phyloP scores from a whole-genome alignment of 805 yeast species.

The Barnettozyma californica region DNA sequence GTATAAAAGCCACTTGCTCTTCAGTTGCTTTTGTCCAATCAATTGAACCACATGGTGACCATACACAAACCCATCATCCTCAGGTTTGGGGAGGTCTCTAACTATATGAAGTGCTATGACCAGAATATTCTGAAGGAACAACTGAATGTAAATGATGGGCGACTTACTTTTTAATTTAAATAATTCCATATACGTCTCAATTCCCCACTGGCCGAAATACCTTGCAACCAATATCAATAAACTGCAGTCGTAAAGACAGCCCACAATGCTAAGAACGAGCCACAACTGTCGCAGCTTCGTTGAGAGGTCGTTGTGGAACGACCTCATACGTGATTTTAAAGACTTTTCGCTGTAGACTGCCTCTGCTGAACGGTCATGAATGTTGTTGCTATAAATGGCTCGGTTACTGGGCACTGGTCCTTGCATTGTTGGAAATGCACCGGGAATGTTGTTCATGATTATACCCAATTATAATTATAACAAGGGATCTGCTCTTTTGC shows the following conservation, averaged over 20 bases:
- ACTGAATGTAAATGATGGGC: not conserved
- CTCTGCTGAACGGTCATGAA: not conserved
- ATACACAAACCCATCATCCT: slow-evolving; percentile 20
- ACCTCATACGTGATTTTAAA: slow-evolving; percentile 11
- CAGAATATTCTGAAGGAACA: not conserved
- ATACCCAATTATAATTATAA: slow-evolving; percentile 4
- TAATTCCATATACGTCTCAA: not conserved
- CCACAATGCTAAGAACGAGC: slow-evolving; percentile 9
- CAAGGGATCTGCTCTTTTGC: not conserved
- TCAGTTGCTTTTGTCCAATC: slow-evolving; percentile 21
- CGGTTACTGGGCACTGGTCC: slow-evolving; percentile 2
- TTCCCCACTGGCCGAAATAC: slow-evolving; percentile 11
- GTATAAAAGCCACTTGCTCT: slow-evolving; percentile 13
- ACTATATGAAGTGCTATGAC: slow-evolving; percentile 11
- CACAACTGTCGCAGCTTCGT: slow-evolving; percentile 3
- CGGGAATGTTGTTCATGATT: slow-evolving; percentile 21
- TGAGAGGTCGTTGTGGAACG: slow-evolving; percentile 13
- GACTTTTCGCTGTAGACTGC: slow-evolving; percentile 8
- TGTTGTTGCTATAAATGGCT: not conserved
- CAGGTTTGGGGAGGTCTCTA: slow-evolving; percentile 19
- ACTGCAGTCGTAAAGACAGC: slow-evolving; percentile 25
- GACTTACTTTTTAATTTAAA: not conserved
- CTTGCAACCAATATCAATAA: slow-evolving; percentile 16
- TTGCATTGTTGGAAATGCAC: slow-evolving; percentile 17
- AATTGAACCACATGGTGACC: slow-evolving; percentile 25